phyloP scores from a whole-genome alignment of 495 filamentous ascomycete species.

The Penicillium paradoxum region DNA sequence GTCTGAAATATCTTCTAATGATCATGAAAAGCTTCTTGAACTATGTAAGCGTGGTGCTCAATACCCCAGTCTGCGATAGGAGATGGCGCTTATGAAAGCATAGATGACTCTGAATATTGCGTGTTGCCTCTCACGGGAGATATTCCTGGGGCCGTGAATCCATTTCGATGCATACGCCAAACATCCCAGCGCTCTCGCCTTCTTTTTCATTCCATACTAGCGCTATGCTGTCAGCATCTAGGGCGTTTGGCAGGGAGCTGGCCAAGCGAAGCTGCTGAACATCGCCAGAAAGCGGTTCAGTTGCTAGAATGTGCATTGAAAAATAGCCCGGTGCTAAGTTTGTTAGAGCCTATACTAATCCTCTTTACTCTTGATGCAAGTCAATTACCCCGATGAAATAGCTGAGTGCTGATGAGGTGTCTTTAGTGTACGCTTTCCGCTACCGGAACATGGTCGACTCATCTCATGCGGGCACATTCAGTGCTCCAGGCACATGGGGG shows the following conservation, averaged over 20 bases:
- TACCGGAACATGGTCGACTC: conserved; percentile 11
- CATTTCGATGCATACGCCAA: conserved; percentile 10
- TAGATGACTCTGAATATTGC: conserved; percentile 21
- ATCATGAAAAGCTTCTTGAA: neutral
- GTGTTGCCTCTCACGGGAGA: conserved; percentile 17
- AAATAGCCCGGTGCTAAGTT: neutral
- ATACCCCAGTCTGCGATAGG: neutral
- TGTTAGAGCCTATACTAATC: conserved; percentile 17
- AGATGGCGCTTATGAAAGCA: conserved; percentile 6
- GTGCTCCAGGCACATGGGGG: conserved; percentile 14
- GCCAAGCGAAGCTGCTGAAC: conserved; percentile 6
- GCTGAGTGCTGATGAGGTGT: neutral
- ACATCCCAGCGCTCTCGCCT: conserved; percentile 3
- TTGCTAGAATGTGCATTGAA: conserved; percentile 10
- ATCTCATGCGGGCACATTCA: conserved; percentile 4
- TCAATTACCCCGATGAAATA: neutral
- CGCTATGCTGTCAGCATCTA: conserved; percentile 18
- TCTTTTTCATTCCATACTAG: conserved; percentile 18
- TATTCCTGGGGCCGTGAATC: conserved; percentile 7
- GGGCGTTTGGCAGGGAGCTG: conserved; percentile 1
- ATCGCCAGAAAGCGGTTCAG: conserved; percentile 12
- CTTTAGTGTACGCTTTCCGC: conserved; percentile 16
- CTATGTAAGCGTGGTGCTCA: neutral
- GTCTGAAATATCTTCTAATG: neutral
- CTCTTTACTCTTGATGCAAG: conserved; percentile 19